Percentiles rank a stretch among this genome's conserved stretches.
Conservation (phyloP, 2,329 filamentous ascomycete genomes). For the Zymoseptoria ardabiliae region DNA sequence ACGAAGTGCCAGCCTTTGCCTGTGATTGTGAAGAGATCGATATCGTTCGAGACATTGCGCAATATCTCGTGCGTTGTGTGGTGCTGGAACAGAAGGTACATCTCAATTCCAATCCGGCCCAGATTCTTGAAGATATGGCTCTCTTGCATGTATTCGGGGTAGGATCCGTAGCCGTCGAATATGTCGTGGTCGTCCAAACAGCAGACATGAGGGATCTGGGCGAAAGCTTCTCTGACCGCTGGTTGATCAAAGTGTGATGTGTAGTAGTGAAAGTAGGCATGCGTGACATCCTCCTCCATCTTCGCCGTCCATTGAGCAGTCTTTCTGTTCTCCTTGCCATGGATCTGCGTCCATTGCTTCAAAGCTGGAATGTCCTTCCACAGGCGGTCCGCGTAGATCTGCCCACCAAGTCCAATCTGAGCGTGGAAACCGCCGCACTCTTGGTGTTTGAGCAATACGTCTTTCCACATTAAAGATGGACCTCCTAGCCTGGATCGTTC, state of each 20-base stretch:
- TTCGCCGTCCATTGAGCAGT: conserved; percentile 86
- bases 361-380: conserved; percentile 94
- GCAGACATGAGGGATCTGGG: conserved; percentile 89
- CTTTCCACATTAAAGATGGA: conserved; percentile 96
- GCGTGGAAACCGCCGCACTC: conserved; percentile 95
- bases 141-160: conserved; percentile 96
- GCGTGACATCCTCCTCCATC: conserved; percentile 89
- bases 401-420: conserved; percentile 83
- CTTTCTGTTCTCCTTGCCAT: conserved; percentile 86
- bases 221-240: conserved; percentile 87
- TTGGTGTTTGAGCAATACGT: conserved; percentile 92
- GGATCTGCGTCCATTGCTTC: conserved; percentile 91
- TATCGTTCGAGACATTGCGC: conserved; percentile 77
- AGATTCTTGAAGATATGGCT: conserved; percentile 98
- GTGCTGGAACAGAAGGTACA: conserved; percentile 97
- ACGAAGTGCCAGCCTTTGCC: conserved; percentile 98
- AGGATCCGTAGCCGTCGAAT: conserved; percentile 95
- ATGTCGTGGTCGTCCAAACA: conserved; percentile 97
- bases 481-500: conserved; percentile 82
- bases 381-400: conserved; percentile 89
- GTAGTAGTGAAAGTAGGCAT: conserved; percentile 98
- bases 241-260: conserved; percentile 97
- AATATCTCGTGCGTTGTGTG: conserved; percentile 93
- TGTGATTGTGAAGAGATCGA: conserved; percentile 91
- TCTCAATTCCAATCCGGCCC: conserved; percentile 86